phyloP scores from a whole-genome alignment of 2,329 filamentous ascomycete species.

The Pyrenochaeta sp. region DNA sequence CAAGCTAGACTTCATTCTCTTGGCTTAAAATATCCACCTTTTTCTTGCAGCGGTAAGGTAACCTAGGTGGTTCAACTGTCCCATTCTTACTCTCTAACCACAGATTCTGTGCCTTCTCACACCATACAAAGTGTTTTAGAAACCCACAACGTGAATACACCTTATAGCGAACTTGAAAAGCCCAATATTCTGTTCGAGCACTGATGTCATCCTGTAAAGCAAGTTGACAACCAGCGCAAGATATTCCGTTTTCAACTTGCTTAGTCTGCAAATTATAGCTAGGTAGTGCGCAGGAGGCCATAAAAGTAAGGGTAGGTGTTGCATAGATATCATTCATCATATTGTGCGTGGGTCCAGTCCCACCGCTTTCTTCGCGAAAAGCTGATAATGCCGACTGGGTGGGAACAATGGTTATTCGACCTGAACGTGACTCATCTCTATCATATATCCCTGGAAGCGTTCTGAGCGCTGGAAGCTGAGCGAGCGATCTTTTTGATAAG shows the following conservation, averaged over 20 bases:
- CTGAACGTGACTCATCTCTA: conserved; percentile 21
- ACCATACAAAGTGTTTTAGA: conserved; percentile 48
- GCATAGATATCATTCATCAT: too few relatives aligned
- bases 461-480: too few relatives aligned
- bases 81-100: background rate
- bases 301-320: too few relatives aligned
- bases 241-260: conserved; percentile 40
- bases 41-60: background rate
- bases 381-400: background rate
- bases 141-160: conserved; percentile 43
- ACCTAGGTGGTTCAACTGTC: background rate
- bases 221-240: conserved; percentile 31
- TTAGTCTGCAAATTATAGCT: conserved; percentile 33
- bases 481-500: too few relatives aligned
- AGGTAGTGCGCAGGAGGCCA: conserved; percentile 40
- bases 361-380: too few relatives aligned
- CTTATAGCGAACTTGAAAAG: background rate
- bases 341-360: too few relatives aligned
- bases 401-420: background rate
- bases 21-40: too few relatives aligned
- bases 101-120: conserved; percentile 44
- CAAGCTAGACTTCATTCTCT: background rate
- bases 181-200: conserved; percentile 16
- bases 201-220: conserved; percentile 24
- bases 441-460: conserved; percentile 38